A percentile compares a stretch with the other conserved stretches of the same genome.
phyloP scores from a whole-genome alignment of 495 filamentous ascomycete genomes.

The Bryoglossum gracile region DNA sequence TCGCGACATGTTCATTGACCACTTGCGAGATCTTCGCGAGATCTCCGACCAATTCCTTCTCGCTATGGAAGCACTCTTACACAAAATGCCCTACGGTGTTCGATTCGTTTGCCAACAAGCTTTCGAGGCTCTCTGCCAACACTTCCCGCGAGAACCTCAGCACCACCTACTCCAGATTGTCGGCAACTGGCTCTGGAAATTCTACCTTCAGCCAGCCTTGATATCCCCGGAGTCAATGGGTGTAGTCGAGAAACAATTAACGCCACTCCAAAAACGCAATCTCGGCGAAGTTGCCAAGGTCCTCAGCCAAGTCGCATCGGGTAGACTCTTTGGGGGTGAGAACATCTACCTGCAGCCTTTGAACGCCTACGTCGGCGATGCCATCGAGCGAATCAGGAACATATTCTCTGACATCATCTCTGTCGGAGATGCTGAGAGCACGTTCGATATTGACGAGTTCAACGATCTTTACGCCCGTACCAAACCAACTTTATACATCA shows the following conservation, averaged over 20 bases:
- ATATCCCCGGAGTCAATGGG: conserved; percentile 82
- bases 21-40: conserved; percentile 87
- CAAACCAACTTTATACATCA: conserved; percentile 96
- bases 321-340: conserved; percentile 82
- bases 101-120: conserved; percentile 84
- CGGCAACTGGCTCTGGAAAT: conserved; percentile 86
- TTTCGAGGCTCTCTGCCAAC: conserved; percentile 65
- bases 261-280: conserved; percentile 89
- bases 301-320: conserved; percentile 75
- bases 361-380: conserved; percentile 81
- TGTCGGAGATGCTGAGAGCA: conserved; percentile 75
- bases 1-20: conserved; percentile 81
- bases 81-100: conserved; percentile 87
- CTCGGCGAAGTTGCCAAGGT: conserved; percentile 87
- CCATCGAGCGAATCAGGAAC: conserved; percentile 69
- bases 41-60: conserved; percentile 84
- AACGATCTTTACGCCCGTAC: conserved; percentile 94
- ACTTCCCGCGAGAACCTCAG: conserved; percentile 73
- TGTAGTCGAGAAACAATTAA: conserved; percentile 77
- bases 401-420: conserved; percentile 70
- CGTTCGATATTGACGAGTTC: conserved; percentile 97
- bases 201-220: conserved; percentile 85
- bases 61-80: conserved; percentile 71
- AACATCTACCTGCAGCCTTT: conserved; percentile 94
- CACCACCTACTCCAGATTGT: conserved; percentile 74